Conservation (phyloP, 139 green algal species). For the Nannochloris sp. region DNA sequence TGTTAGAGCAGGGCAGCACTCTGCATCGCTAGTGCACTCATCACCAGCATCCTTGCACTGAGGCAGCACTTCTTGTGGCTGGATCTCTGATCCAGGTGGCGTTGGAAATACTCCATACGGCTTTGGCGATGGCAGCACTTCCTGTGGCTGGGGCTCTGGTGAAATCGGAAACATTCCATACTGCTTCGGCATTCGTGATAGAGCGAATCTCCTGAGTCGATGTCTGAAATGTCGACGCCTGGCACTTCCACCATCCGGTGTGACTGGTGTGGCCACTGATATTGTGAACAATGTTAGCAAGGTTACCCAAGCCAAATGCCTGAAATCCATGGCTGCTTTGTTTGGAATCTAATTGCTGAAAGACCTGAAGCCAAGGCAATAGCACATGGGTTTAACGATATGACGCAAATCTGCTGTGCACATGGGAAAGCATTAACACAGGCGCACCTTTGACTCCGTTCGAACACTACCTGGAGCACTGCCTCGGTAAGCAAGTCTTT, state of each 20-base stretch:
- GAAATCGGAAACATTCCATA: background rate
- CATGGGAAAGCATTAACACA: background rate
- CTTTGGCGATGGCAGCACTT: background rate
- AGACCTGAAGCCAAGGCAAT: background rate
- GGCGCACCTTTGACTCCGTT: background rate
- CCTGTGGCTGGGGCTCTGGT: background rate
- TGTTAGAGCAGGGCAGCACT: background rate
- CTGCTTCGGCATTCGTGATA: background rate
- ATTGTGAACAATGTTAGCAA: background rate
- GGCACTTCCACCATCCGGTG: background rate
- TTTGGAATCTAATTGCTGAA: background rate
- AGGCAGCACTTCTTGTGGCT: slow-evolving; percentile 1
- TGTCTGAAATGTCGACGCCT: background rate
- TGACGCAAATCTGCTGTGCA: background rate
- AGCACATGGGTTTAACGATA: background rate
- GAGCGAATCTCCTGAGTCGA: background rate
- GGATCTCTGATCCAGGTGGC: background rate
- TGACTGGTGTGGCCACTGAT: background rate
- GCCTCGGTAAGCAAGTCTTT: background rate
- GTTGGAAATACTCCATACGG: too few species aligned
- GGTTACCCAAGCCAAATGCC: background rate
- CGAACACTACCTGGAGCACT: background rate
- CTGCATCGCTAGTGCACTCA: background rate
- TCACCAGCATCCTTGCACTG: background rate
- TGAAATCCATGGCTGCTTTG: background rate